Percentiles rank a stretch among this genome's conserved stretches.
Conservation (phyloP, 495 filamentous ascomycete species). For the Cercophora scortea region DNA sequence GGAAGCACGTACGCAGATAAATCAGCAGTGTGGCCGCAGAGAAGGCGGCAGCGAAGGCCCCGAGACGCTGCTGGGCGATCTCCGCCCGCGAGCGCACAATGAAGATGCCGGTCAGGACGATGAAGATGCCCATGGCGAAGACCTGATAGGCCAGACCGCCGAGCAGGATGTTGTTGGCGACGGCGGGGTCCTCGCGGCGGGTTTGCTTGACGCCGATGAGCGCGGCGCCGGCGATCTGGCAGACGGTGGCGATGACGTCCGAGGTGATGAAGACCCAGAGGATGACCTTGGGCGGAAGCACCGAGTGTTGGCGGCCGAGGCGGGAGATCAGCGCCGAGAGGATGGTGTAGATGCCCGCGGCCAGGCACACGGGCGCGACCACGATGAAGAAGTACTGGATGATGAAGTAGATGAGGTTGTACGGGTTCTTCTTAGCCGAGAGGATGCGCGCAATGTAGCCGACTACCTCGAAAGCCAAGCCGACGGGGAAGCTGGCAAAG, state of each 20-base stretch:
- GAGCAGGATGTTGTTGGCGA: constrained; percentile 43
- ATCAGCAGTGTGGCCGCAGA: constrained; percentile 37
- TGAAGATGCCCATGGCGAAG: constrained; percentile 41
- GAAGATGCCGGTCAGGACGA: constrained; percentile 28
- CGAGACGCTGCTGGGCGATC: constrained; percentile 4
- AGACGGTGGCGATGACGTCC: constrained; percentile 42
- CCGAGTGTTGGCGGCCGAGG: constrained; percentile 24
- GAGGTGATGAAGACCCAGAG: constrained; percentile 41
- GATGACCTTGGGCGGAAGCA: constrained; percentile 29
- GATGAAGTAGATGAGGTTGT: constrained; percentile 45
- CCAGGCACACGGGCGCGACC: constrained; percentile 47
- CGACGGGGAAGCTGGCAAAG: constrained; percentile 22
- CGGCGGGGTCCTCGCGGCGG: constrained; percentile 31
- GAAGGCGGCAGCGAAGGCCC: constrained; percentile 30
- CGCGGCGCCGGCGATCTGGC: constrained; percentile 44
- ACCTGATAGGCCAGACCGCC: constrained; percentile 44
- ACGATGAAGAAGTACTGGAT: constrained; percentile 55
- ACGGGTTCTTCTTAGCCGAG: constrained; percentile 35
- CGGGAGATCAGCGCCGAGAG: constrained; percentile 36
- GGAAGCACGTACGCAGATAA: constrained; percentile 45
- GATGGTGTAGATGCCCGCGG: constrained; percentile 46
- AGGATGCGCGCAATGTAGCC: constrained; percentile 37
- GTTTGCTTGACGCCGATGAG: constrained; percentile 37
- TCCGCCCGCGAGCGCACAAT: constrained; percentile 14
- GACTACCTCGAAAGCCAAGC: constrained; percentile 33